Conservation (phyloP, 2,329 filamentous ascomycete genomes). For the Boeremia exigua region DNA sequence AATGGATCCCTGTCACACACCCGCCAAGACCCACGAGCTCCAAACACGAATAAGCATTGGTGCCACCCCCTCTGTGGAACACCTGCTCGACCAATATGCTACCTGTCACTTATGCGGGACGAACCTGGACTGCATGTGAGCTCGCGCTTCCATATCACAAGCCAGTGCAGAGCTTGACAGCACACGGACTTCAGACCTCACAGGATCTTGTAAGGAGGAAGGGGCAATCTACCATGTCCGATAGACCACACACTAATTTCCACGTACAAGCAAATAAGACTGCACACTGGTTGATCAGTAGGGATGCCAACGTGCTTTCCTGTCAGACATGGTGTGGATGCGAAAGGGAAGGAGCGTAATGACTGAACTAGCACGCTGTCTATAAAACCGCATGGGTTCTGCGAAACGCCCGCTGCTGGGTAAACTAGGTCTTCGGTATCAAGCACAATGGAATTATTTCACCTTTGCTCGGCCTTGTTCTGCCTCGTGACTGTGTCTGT, state of each 20-base stretch:
- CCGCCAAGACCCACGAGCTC: conserved; percentile 9
- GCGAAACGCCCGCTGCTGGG: no score
- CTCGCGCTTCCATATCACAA: neutral
- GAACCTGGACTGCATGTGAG: conserved; percentile 1
- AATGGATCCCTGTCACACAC: conserved; percentile 3
- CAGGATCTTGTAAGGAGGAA: neutral
- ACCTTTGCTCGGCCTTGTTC: neutral
- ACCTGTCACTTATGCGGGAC: neutral
- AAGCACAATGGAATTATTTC: neutral
- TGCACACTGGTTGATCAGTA: neutral
- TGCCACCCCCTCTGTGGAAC: neutral
- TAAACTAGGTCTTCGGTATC: neutral
- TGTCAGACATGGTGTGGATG: neutral
- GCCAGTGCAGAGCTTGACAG: neutral
- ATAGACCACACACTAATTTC: neutral
- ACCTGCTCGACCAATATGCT: neutral
- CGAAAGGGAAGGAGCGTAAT: neutral
- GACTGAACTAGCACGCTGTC: neutral
- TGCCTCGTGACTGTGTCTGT: neutral
- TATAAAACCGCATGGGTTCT: neutral
- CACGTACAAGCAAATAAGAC: neutral
- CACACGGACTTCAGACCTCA: neutral
- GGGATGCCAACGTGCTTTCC: neutral
- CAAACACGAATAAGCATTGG: conserved; percentile 6
- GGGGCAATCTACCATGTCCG: neutral